A percentile compares a stretch with the other conserved stretches of the same genome.
These are phyloP conservation scores for Gigaspora rosea DNA, from an alignment of 192 early-diverging fungal species.

Conservation along the genomic window DNA sequence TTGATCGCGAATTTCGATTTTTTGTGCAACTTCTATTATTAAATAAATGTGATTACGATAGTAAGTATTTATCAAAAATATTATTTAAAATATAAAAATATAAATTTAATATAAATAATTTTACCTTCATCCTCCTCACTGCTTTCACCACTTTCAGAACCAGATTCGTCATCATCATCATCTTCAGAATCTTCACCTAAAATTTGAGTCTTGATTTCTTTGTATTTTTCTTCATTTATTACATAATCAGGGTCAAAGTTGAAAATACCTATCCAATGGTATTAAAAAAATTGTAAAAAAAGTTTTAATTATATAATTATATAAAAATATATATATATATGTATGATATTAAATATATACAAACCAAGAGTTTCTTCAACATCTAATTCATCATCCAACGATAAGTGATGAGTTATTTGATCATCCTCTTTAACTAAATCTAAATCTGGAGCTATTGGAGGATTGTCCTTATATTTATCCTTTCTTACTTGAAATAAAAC, in stretches of 20 bases:
- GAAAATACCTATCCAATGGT: slow-evolving; percentile 61
- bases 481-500: slow-evolving; percentile 93
- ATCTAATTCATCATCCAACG: slow-evolving; percentile 83
- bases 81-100: background rate
- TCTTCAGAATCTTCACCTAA: slow-evolving; percentile 73
- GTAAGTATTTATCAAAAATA: background rate
- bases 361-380: slow-evolving; percentile 76
- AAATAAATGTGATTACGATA: slow-evolving; percentile 1
- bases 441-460: slow-evolving; percentile 70
- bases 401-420: slow-evolving; percentile 87
- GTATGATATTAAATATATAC: background rate
- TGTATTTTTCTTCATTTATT: slow-evolving; percentile 84
- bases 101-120: background rate
- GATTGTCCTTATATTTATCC: slow-evolving; percentile 91
- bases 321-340: background rate
- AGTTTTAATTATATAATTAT: background rate
- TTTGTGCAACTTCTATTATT: slow-evolving; percentile 43
- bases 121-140: slow-evolving; percentile 52
- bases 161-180: slow-evolving; percentile 51
- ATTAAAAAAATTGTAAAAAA: background rate
- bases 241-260: slow-evolving; percentile 76
- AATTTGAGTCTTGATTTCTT: slow-evolving; percentile 78
- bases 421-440: slow-evolving; percentile 96
- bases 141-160: slow-evolving; percentile 51
- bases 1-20: slow-evolving; percentile 78